Percentiles rank a stretch among this genome's conserved stretches.
Evolutionary conservation across 257 asterid species (phyloP).

Genomic region (Nicotiana tabacum): DNA sequence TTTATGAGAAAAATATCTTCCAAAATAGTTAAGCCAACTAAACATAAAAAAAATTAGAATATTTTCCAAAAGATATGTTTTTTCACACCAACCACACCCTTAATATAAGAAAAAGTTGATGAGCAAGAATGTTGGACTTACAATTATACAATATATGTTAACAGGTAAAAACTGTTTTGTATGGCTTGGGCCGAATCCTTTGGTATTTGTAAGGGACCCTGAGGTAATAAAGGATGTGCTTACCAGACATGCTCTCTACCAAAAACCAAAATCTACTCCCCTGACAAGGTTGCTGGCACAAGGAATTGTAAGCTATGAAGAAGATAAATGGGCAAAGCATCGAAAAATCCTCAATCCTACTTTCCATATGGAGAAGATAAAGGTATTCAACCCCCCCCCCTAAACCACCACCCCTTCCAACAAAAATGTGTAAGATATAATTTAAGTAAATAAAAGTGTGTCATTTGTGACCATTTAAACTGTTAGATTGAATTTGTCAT

Average conservation of each 20-base stretch:
- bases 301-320: slow-evolving; percentile 34
- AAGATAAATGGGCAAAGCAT: slow-evolving; percentile 54
- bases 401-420: rapidly evolving
- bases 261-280: slow-evolving; percentile 35
- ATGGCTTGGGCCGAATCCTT: background rate
- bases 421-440: background rate
- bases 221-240: slow-evolving; percentile 28
- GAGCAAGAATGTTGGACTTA: background rate
- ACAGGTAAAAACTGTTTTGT: slow-evolving; percentile 39
- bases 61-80: no score
- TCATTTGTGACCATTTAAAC: background rate
- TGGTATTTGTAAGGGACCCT: background rate
- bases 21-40: no score
- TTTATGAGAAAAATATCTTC: no score
- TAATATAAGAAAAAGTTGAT: background rate
- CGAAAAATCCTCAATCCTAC: slow-evolving; percentile 58
- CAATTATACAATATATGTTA: background rate
- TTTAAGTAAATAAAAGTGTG: background rate
- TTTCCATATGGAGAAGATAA: slow-evolving; percentile 43
- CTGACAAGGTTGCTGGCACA: slow-evolving; percentile 24
- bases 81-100: no score
- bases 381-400: background rate
- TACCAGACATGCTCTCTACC: slow-evolving; percentile 20
- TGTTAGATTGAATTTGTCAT: background rate
- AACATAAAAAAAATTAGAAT: no score